A percentile compares a stretch with the other conserved stretches of the same genome.
Evolutionary conservation across 2,329 filamentous ascomycete genomes (phyloP).

Genomic region (Thermomyces lanuginosus): DNA sequence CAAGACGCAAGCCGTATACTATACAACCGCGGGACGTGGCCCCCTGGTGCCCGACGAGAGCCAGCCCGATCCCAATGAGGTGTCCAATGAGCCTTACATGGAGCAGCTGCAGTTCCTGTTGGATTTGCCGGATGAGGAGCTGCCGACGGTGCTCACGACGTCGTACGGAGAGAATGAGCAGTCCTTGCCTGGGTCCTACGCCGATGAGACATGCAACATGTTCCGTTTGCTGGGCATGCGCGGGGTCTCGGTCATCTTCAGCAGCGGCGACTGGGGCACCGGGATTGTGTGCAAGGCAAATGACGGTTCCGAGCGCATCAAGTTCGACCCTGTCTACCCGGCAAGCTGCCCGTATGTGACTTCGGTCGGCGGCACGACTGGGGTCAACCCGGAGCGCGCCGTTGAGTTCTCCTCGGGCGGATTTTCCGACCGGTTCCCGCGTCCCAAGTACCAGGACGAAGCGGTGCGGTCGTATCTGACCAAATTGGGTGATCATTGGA

Average conservation of each 20-base stretch:
- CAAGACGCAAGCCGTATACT: slow-evolving; percentile 40
- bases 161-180: slow-evolving; percentile 41
- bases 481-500: slow-evolving; percentile 20
- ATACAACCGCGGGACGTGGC: slow-evolving; percentile 42
- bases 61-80: slow-evolving; percentile 19
- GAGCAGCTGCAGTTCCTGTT: slow-evolving; percentile 47
- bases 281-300: slow-evolving; percentile 22
- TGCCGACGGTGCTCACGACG: slow-evolving; percentile 42
- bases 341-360: slow-evolving; percentile 38
- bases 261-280: slow-evolving; percentile 17
- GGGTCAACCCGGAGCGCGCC: slow-evolving; percentile 15
- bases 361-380: slow-evolving; percentile 27
- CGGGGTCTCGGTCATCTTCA: slow-evolving; percentile 16
- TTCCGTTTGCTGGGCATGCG: slow-evolving; percentile 36
- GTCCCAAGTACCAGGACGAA: slow-evolving; percentile 26
- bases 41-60: slow-evolving; percentile 35
- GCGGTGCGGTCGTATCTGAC: slow-evolving; percentile 28
- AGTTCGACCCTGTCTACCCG: slow-evolving; percentile 36
- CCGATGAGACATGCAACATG: slow-evolving; percentile 31
- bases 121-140: slow-evolving; percentile 33
- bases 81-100: slow-evolving; percentile 51
- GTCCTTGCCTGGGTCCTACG: slow-evolving; percentile 38
- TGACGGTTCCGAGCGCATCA: slow-evolving; percentile 22
- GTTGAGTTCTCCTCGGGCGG: slow-evolving; percentile 26
- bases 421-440: slow-evolving; percentile 32